A percentile compares a stretch with the other conserved stretches of the same genome.
Evolutionary conservation across 2,329 filamentous ascomycete genomes (phyloP).

Genomic region (Botrytis squamosa): DNA sequence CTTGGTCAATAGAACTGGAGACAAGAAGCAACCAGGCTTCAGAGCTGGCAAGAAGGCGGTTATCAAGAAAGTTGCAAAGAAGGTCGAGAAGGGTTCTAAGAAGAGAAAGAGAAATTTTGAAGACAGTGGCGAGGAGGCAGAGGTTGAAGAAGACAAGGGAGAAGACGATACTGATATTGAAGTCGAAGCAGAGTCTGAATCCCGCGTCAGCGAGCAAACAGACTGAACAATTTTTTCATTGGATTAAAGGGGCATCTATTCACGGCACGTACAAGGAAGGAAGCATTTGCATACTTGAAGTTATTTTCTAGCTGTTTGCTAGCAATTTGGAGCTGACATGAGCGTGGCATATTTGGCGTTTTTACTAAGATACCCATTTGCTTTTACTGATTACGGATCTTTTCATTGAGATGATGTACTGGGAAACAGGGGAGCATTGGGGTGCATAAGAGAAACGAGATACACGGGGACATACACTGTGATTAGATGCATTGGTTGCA

Average conservation of each 20-base stretch:
- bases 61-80: constrained; percentile 7
- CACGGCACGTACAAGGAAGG: neutral
- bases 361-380: constrained; percentile 6
- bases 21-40: constrained; percentile 43
- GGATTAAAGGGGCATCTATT: too few relatives aligned
- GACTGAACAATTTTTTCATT: neutral
- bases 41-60: constrained; percentile 10
- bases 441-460: neutral
- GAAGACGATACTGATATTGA: neutral
- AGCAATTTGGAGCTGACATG: neutral
- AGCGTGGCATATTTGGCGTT: neutral
- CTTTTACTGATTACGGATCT: neutral
- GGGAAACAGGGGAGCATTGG: neutral
- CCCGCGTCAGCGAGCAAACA: neutral
- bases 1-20: constrained; percentile 56
- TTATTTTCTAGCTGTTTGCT: neutral
- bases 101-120: constrained; percentile 26
- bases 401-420: neutral
- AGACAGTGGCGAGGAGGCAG: constrained; percentile 24
- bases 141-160: constrained; percentile 15
- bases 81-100: constrained; percentile 17
- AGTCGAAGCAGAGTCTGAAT: neutral
- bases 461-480: neutral
- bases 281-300: neutral
- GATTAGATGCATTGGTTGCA: neutral